Evolutionary conservation across 768 basidiomycete species (phyloP).

Genomic region (Mycena rebaudengoi): DNA sequence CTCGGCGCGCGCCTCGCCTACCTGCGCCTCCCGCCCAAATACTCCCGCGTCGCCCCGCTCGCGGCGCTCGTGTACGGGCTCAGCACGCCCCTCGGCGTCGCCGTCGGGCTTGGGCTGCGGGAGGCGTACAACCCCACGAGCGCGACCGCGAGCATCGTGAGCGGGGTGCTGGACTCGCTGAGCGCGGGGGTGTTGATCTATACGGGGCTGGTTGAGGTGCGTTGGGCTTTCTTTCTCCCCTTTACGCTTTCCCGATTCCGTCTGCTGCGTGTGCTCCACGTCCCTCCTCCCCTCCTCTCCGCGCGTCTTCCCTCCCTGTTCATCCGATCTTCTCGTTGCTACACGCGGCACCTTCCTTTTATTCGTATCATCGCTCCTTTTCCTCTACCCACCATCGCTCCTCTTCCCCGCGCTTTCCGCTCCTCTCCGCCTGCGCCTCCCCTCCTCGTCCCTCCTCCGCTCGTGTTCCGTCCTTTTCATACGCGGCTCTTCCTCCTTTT

Average conservation of each 20-base stretch:
- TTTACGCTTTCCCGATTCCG: background rate
- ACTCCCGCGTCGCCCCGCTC: slow-evolving; percentile 62
- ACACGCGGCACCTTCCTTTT: too few species aligned
- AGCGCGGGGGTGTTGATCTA: slow-evolving; percentile 91
- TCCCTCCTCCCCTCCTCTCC: too few species aligned
- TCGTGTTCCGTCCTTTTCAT: too few species aligned
- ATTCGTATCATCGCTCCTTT: too few species aligned
- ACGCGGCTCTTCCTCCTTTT: too few species aligned
- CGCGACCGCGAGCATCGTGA: slow-evolving; percentile 80
- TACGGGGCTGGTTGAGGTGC: slow-evolving; percentile 86
- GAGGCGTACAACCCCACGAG: slow-evolving; percentile 84
- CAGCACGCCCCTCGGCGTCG: slow-evolving; percentile 90
- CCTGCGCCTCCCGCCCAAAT: slow-evolving; percentile 65
- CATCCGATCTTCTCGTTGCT: too few species aligned
- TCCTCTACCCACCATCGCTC: too few species aligned
- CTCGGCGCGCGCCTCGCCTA: slow-evolving; percentile 89
- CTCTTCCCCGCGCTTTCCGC: too few species aligned
- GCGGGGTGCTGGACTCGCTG: slow-evolving; percentile 85
- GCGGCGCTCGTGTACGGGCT: slow-evolving; percentile 77
- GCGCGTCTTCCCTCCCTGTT: too few species aligned
- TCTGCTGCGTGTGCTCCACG: too few species aligned
- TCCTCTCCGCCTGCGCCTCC: too few species aligned
- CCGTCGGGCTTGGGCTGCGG: slow-evolving; percentile 82
- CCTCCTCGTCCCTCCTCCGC: too few species aligned
- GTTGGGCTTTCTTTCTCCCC: slow-evolving; percentile 19